Evolutionary conservation across 768 basidiomycete species (phyloP).

Genomic region (Boletus sensibilis): DNA sequence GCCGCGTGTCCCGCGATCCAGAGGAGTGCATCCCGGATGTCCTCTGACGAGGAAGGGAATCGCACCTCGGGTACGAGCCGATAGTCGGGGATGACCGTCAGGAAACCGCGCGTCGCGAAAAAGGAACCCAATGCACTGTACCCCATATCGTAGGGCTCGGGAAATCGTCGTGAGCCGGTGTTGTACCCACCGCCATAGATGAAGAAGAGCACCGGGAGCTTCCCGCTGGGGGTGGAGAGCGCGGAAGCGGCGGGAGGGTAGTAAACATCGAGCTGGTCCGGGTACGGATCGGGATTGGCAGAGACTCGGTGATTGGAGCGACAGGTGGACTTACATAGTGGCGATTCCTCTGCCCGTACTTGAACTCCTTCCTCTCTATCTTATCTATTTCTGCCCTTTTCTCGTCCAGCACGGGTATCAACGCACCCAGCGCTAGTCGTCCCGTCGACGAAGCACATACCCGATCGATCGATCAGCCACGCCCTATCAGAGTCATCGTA

Average conservation of each 20-base stretch:
- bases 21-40: constrained; percentile 56
- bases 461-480: constrained; percentile 8
- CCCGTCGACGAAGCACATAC: neutral
- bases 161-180: constrained; percentile 47
- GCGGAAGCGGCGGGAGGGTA: constrained; percentile 43
- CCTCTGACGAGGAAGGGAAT: constrained; percentile 56
- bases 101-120: constrained; percentile 57
- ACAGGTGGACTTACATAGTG: constrained; percentile 30
- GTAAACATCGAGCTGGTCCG: constrained; percentile 61
- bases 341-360: constrained; percentile 48
- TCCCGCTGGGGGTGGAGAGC: constrained; percentile 24
- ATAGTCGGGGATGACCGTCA: constrained; percentile 70
- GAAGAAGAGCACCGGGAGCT: constrained; percentile 57
- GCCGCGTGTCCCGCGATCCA: constrained; percentile 47
- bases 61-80: constrained; percentile 55
- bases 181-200: constrained; percentile 67
- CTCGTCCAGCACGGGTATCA: constrained; percentile 50
- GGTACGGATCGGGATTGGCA: neutral
- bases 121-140: constrained; percentile 61
- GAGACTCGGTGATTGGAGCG: neutral
- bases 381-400: constrained; percentile 46
- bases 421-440: constrained; percentile 44
- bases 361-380: constrained; percentile 53
- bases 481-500: neutral
- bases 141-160: constrained; percentile 46